A percentile compares a stretch with the other conserved stretches of the same genome.
These are phyloP conservation scores for Aspergillus tamarii DNA, from an alignment of 2,329 filamentous ascomycete species.

Conservation along the genomic window DNA sequence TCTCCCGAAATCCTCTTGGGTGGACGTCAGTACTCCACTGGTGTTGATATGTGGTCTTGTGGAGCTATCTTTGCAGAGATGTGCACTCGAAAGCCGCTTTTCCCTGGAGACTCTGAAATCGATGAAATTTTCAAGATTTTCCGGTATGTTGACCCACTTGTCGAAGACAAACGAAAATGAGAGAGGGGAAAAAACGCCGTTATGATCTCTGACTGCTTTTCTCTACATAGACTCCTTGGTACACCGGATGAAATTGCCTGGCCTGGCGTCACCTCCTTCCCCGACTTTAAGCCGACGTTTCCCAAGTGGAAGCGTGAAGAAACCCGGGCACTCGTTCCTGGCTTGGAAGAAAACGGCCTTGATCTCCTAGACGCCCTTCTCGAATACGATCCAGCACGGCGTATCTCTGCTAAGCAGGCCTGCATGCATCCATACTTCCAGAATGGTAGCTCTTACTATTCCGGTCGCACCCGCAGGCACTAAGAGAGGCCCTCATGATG, in stretches of 20 bases:
- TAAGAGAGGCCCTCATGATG: conserved; percentile 29
- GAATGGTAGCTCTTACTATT: conserved; percentile 53
- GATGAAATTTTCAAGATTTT: conserved; percentile 96
- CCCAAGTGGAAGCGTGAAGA: conserved; percentile 84
- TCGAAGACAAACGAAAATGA: neutral
- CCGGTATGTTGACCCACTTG: conserved; percentile 58
- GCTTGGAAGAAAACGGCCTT: conserved; percentile 65
- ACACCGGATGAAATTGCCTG: conserved; percentile 81
- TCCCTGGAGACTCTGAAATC: conserved; percentile 90
- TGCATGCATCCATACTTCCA: conserved; percentile 83
- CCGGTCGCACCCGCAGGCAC: conserved; percentile 45
- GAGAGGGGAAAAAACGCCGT: neutral
- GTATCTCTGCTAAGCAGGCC: conserved; percentile 87
- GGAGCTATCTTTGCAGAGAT: conserved; percentile 96
- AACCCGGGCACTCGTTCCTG: conserved; percentile 67
- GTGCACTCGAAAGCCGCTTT: conserved; percentile 90
- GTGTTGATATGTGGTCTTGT: conserved; percentile 94
- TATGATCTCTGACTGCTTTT: conserved; percentile 24
- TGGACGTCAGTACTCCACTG: conserved; percentile 88
- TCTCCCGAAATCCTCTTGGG: conserved; percentile 88
- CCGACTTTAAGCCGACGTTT: conserved; percentile 90
- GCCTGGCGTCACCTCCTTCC: conserved; percentile 93
- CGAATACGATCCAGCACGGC: conserved; percentile 82
- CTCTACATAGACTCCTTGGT: conserved; percentile 65
- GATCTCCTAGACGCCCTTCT: conserved; percentile 67